Evolutionary conservation across 768 basidiomycete genomes (phyloP), one percentile per base, ranked within the genome.

Genomic region (Suillus ampliporus): DNA sequence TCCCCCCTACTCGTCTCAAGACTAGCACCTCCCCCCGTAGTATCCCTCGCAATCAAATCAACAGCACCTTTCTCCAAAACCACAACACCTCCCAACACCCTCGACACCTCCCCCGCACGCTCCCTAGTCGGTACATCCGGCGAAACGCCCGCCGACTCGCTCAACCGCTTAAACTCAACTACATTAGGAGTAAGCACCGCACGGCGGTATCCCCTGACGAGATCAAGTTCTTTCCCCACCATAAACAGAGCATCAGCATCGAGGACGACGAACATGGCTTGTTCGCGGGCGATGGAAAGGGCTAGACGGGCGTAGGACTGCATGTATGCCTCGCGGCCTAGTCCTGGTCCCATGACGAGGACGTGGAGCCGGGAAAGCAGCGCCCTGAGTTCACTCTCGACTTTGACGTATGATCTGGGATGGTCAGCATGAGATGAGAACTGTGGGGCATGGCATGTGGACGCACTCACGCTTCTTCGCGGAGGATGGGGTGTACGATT

Each of bases 141-240:
- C 59, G 84, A 84, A 1, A 94, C 77, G 9, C 87, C 94, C 40
- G 90, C 79, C 65, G 84, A 83, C 60, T 96, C 90, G 64, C 89
- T 88, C 40, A 99, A 75, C 13, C 95, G 82, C 71, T 89, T 86
- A 76, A 99, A 99, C 72, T 99, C 97, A 64, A 92, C 91, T 14
- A 97, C 85, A 68, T 99, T 99, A 0, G 97, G 97, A 0, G 97
- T 99, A 57, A 99, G 77, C 19, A 99, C 89, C 0, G 92, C 91
- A 21, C 92, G 86, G 21, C 89, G 83, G 73, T 98, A 97, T 1
- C 96, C 97, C 66, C 85, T 83, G 62, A 99, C 86, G 60, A 93
- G 73, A 6, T 82, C 78, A 2, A 89, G 79, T 53, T 95, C 89
- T 68, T 90, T 83, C 26, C 94, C 89, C 26, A 96, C 82, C 76